A percentile compares a stretch with the other conserved stretches of the same genome.
Conservation (phyloP, 768 basidiomycete genomes). For the Boletus rufocinnamomeus region DNA sequence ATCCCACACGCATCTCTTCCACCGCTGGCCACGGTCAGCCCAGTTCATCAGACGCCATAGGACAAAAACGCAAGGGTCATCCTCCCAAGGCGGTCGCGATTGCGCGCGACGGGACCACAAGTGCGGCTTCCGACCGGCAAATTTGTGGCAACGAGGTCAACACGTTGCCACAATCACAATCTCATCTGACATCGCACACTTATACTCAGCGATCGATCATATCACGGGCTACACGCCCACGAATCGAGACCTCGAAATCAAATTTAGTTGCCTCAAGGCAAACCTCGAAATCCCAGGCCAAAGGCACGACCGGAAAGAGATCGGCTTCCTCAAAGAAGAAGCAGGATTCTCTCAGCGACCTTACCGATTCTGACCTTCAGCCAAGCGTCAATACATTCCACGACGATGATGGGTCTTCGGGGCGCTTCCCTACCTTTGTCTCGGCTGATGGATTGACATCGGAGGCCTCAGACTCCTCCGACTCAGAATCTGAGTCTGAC, state of each 20-base stretch:
- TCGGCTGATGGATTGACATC: constrained; percentile 61
- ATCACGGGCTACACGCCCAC: constrained; percentile 29
- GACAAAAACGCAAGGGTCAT: constrained; percentile 55
- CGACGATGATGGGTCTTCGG: constrained; percentile 35
- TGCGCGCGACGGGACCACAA: constrained; percentile 29
- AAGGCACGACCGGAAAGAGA: constrained; percentile 36
- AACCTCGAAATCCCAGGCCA: constrained; percentile 41
- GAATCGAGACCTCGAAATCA: constrained; percentile 28
- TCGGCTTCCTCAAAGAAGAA: constrained; percentile 24
- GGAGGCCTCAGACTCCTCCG: constrained; percentile 47
- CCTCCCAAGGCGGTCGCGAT: constrained; percentile 51
- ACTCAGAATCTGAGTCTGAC: constrained; percentile 42
- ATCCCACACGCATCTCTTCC: constrained; percentile 22
- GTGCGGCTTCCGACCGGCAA: constrained; percentile 24
- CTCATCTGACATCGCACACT: constrained; percentile 33
- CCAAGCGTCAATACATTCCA: constrained; percentile 38
- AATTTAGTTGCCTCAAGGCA: constrained; percentile 37
- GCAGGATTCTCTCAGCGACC: constrained; percentile 15
- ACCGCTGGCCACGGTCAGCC: constrained; percentile 31
- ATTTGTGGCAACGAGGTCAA: constrained; percentile 35
- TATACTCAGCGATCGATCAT: constrained; percentile 22
- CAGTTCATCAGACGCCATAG: constrained; percentile 15
- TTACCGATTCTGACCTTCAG: constrained; percentile 33
- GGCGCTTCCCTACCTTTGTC: constrained; percentile 65
- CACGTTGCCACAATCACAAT: constrained; percentile 40